These are phyloP conservation scores for Daldinia decipiens DNA, from an alignment of 495 filamentous ascomycete genomes.

Conservation along the genomic window DNA sequence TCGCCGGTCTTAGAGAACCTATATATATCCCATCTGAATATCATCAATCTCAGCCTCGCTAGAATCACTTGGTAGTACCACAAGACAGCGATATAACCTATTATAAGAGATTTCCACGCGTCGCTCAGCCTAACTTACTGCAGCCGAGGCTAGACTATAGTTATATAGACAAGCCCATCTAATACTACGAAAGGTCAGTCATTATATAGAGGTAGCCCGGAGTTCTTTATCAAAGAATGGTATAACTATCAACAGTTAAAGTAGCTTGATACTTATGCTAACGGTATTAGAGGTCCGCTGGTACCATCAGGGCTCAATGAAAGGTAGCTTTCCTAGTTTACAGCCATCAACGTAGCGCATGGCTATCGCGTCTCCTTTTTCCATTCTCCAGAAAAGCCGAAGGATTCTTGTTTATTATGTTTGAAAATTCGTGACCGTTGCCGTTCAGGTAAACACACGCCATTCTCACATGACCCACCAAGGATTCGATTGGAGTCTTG, in stretches of 20 bases:
- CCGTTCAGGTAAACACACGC: slow-evolving; percentile 14
- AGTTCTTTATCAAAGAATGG: background rate
- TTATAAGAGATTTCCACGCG: background rate
- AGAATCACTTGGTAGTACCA: background rate
- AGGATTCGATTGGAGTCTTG: slow-evolving; percentile 11
- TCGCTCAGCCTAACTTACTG: background rate
- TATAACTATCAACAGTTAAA: slow-evolving; percentile 5
- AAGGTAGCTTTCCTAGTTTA: background rate
- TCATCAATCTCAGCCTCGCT: slow-evolving; percentile 1
- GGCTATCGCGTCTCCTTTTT: slow-evolving; percentile 2
- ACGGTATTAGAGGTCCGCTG: background rate
- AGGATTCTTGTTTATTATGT: slow-evolving; percentile 20
- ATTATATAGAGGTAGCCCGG: background rate
- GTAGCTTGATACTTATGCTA: slow-evolving; percentile 1
- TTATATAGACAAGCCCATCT: background rate
- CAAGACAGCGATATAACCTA: background rate
- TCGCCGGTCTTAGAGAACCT: background rate
- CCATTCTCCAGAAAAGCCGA: slow-evolving; percentile 8
- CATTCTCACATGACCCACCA: slow-evolving; percentile 25
- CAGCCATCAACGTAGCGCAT: background rate
- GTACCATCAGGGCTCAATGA: slow-evolving; percentile 22
- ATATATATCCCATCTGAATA: background rate
- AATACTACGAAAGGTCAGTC: background rate
- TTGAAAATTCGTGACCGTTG: slow-evolving; percentile 19
- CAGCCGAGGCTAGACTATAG: background rate